Conservation (phyloP, 1,284 basidiomycete species). For the Ustilago loliicola region DNA sequence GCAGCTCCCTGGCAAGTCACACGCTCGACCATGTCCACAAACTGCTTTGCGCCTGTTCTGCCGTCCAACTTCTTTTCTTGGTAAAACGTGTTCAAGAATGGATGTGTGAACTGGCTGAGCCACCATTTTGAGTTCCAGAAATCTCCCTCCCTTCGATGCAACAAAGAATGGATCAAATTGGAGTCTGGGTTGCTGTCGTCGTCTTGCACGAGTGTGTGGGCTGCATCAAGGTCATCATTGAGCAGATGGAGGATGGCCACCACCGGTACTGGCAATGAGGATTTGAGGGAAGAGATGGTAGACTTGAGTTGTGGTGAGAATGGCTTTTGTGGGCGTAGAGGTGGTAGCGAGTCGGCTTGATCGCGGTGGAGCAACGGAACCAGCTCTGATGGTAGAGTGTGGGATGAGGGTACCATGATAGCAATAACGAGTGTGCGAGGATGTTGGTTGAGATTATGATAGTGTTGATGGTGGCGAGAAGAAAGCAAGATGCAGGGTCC, state of each 20-base stretch:
- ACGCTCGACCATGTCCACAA: slow-evolving; percentile 50
- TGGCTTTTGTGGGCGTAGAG: slow-evolving; percentile 36
- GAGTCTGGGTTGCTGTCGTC: slow-evolving; percentile 46
- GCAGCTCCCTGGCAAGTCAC: slow-evolving; percentile 39
- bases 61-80: slow-evolving; percentile 17
- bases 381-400: slow-evolving; percentile 17
- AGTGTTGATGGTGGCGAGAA: slow-evolving; percentile 1
- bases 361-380: slow-evolving; percentile 17
- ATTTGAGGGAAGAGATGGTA: slow-evolving; percentile 21
- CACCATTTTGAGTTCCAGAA: slow-evolving; percentile 63
- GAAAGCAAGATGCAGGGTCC: background rate
- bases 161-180: slow-evolving; percentile 52
- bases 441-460: background rate
- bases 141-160: slow-evolving; percentile 56
- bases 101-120: slow-evolving; percentile 47
- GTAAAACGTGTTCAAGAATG: slow-evolving; percentile 32
- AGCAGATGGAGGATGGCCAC: slow-evolving; percentile 49
- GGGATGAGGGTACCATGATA: slow-evolving; percentile 5
- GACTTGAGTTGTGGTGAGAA: slow-evolving; percentile 22
- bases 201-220: slow-evolving; percentile 49
- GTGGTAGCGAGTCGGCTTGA: slow-evolving; percentile 19
- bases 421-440: background rate
- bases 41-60: slow-evolving; percentile 36
- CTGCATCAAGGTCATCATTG: slow-evolving; percentile 56
- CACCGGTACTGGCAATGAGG: slow-evolving; percentile 13